phyloP scores from a whole-genome alignment of 768 basidiomycete genomes.

The Suillus weaverae region DNA sequence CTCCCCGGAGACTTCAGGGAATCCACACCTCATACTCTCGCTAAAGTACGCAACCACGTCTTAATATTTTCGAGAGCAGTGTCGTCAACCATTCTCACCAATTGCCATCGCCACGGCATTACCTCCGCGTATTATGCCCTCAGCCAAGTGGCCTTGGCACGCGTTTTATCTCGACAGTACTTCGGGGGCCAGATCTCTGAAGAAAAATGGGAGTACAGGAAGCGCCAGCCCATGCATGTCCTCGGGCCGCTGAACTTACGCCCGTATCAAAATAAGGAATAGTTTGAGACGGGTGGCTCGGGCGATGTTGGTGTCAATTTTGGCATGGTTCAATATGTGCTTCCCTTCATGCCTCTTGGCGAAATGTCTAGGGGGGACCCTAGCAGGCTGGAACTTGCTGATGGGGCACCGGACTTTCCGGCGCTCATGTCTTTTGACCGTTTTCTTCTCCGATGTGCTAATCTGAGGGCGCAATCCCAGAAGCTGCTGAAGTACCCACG shows the following conservation, averaged over 20 bases:
- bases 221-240: slow-evolving; percentile 48
- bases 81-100: slow-evolving; percentile 32
- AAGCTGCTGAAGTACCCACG: slow-evolving; percentile 41
- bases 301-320: slow-evolving; percentile 42
- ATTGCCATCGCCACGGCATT: slow-evolving; percentile 41
- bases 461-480: slow-evolving; percentile 37
- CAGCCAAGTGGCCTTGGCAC: slow-evolving; percentile 49
- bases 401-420: slow-evolving; percentile 39
- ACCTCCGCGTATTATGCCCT: slow-evolving; percentile 50
- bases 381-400: slow-evolving; percentile 33
- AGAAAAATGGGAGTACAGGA: slow-evolving; percentile 53
- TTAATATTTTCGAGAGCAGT: slow-evolving; percentile 28
- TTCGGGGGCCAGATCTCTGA: slow-evolving; percentile 44
- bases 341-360: slow-evolving; percentile 49
- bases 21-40: slow-evolving; percentile 39
- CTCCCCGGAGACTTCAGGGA: slow-evolving; percentile 42
- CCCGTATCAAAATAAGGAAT: slow-evolving; percentile 45
- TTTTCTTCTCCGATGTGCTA: slow-evolving; percentile 45
- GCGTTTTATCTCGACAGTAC: slow-evolving; percentile 45
- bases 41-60: slow-evolving; percentile 31
- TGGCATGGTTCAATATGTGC: slow-evolving; percentile 42
- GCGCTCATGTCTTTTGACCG: slow-evolving; percentile 43
- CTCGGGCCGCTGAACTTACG: slow-evolving; percentile 53
- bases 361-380: slow-evolving; percentile 4
- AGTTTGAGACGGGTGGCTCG: slow-evolving; percentile 45